phyloP scores from a whole-genome alignment of 805 yeast species.

The Grigorovia humatica region DNA sequence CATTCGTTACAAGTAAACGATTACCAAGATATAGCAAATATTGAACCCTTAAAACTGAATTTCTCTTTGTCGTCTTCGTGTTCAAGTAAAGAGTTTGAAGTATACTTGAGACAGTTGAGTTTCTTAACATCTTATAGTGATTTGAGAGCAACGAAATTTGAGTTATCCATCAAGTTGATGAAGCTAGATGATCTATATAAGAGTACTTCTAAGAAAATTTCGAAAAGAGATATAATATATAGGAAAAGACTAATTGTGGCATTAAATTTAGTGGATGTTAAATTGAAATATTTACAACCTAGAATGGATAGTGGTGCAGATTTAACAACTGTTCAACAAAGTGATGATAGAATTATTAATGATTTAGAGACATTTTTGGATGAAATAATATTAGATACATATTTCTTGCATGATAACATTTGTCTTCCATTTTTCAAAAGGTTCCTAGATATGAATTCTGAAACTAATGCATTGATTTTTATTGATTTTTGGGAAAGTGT shows the following conservation, averaged over 20 bases:
- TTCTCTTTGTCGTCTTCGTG: conserved; percentile 3
- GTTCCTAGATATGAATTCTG: conserved; percentile 6
- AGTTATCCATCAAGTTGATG: conserved; percentile 13
- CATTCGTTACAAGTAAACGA: conserved; percentile 4
- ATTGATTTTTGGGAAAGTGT: conserved; percentile 60
- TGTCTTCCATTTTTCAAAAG: conserved; percentile 11
- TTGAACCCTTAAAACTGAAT: conserved; percentile 4
- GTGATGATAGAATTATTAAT: conserved; percentile 7
- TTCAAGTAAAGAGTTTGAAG: conserved; percentile 22
- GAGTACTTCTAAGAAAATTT: neutral
- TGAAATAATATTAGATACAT: conserved; percentile 12
- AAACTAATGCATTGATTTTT: conserved; percentile 17
- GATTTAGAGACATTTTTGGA: conserved; percentile 11
- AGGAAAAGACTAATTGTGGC: conserved; percentile 16
- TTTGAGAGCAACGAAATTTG: conserved; percentile 12
- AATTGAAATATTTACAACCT: conserved; percentile 9
- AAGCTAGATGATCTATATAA: conserved; percentile 3
- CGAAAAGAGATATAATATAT: conserved; percentile 3
- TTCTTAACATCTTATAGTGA: conserved; percentile 8
- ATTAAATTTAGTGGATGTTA: conserved; percentile 19
- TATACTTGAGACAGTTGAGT: conserved; percentile 17
- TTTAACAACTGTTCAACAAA: neutral
- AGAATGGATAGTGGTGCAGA: neutral
- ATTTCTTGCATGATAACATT: conserved; percentile 11
- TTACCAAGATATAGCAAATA: neutral